Evolutionary conservation across 768 basidiomycete species (phyloP).

Genomic region (Mycena leptocephala): DNA sequence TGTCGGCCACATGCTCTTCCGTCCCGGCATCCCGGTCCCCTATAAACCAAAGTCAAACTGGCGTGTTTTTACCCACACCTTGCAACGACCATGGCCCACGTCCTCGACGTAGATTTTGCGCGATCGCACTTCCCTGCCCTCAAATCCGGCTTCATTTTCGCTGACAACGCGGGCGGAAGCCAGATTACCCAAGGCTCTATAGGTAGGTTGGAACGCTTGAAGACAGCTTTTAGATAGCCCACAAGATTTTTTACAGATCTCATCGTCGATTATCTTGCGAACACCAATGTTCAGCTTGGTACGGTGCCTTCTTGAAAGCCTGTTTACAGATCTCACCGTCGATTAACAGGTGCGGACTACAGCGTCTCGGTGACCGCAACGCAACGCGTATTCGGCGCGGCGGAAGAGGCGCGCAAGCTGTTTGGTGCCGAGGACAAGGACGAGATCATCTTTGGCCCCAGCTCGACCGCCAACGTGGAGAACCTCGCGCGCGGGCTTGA

Average conservation of each 20-base stretch:
- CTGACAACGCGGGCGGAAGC: constrained; percentile 86
- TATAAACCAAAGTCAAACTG: background rate
- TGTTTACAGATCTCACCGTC: constrained; percentile 59
- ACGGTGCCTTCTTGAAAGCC: no score
- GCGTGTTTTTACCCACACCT: constrained; percentile 6
- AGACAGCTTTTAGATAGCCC: background rate
- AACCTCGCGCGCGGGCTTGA: constrained; percentile 80
- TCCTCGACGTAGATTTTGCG: constrained; percentile 65
- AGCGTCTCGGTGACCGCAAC: constrained; percentile 70
- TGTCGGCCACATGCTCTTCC: background rate
- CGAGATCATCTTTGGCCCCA: constrained; percentile 79
- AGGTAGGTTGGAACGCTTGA: background rate
- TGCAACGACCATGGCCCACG: constrained; percentile 23
- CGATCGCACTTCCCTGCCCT: constrained; percentile 78
- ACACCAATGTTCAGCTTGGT: constrained; percentile 84
- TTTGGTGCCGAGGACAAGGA: constrained; percentile 76
- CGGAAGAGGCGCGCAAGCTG: constrained; percentile 67
- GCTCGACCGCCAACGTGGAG: constrained; percentile 79
- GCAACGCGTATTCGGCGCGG: constrained; percentile 63
- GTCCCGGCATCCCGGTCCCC: background rate
- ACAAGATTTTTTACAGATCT: constrained; percentile 42
- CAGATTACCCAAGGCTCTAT: constrained; percentile 63
- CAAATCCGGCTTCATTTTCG: constrained; percentile 74
- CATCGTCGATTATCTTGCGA: constrained; percentile 77
- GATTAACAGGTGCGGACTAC: constrained; percentile 86